phyloP scores from a whole-genome alignment of 345 rosid genomes.

The Murraya koenigii region DNA sequence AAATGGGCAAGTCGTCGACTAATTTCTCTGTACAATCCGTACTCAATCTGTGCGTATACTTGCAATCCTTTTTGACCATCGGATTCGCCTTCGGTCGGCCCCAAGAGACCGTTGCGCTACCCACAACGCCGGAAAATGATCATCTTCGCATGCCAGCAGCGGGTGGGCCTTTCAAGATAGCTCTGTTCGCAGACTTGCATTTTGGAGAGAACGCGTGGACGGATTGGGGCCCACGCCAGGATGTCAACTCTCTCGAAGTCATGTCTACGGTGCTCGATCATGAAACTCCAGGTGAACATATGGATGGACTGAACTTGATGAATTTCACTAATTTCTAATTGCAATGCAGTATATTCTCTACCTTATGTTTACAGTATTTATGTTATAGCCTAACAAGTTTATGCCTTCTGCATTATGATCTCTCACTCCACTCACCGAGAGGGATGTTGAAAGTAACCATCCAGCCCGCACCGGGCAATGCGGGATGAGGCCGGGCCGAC shows the following conservation, averaged over 20 bases:
- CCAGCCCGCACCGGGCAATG: too few relatives aligned
- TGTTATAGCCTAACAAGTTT: too few relatives aligned
- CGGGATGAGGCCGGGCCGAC: too few relatives aligned
- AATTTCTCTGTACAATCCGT: not conserved
- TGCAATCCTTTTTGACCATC: constrained; percentile 17
- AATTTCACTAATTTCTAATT: too few relatives aligned
- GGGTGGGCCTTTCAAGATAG: constrained; percentile 22
- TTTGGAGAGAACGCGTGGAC: constrained; percentile 40
- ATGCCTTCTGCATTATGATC: too few relatives aligned
- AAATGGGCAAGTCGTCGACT: not conserved
- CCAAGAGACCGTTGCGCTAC: not conserved
- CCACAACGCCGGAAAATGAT: not conserved
- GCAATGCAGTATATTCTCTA: too few relatives aligned
- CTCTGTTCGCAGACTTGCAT: constrained; percentile 39
- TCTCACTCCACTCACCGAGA: too few relatives aligned
- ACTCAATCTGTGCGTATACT: not conserved
- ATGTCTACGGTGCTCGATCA: constrained; percentile 31
- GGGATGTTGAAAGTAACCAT: too few relatives aligned
- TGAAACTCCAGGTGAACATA: constrained; percentile 28
- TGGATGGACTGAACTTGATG: too few relatives aligned
- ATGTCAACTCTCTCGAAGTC: constrained; percentile 26
- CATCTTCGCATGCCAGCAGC: not conserved
- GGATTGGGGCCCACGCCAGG: constrained; percentile 38
- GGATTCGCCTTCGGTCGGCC: not conserved
- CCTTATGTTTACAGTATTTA: too few relatives aligned